Percentiles rank a stretch among this genome's conserved stretches.
These are phyloP conservation scores for Pyrenophora tritici-repentis DNA, from an alignment of 2,329 filamentous ascomycete genomes.

Conservation along the genomic window DNA sequence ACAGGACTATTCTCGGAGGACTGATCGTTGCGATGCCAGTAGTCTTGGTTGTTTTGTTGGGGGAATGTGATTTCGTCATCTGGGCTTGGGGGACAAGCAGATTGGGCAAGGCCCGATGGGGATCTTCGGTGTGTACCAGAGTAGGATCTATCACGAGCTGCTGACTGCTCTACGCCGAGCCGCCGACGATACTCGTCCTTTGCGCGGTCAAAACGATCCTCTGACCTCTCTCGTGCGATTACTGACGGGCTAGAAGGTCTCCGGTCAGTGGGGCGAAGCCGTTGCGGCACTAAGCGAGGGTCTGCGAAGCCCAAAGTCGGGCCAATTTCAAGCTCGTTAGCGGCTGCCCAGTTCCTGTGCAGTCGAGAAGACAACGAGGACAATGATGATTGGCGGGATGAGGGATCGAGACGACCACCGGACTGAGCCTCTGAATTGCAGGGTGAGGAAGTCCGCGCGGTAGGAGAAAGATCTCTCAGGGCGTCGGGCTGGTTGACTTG, in stretches of 20 bases:
- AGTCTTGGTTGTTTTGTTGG: conserved; percentile 37
- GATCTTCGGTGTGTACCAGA: conserved; percentile 32
- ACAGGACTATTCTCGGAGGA: conserved; percentile 51
- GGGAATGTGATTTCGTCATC: conserved; percentile 48
- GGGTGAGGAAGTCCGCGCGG: conserved; percentile 48
- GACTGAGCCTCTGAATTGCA: conserved; percentile 49
- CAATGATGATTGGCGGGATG: conserved; percentile 48
- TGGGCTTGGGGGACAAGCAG: conserved; percentile 54
- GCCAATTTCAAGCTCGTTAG: conserved; percentile 32
- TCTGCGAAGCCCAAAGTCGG: conserved; percentile 24
- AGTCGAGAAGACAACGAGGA: conserved; percentile 46
- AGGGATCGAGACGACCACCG: conserved; percentile 26
- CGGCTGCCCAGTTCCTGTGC: conserved; percentile 28
- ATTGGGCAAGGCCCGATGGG: conserved; percentile 37
- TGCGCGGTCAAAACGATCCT: conserved; percentile 44
- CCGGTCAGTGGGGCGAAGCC: conserved; percentile 2
- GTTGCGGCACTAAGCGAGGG: conserved; percentile 4
- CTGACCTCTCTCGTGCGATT: conserved; percentile 30
- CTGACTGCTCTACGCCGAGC: conserved; percentile 38
- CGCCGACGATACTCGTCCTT: conserved; percentile 48
- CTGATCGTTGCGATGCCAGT: conserved; percentile 34
- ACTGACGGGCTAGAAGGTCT: conserved; percentile 13
- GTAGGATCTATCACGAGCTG: conserved; percentile 31
- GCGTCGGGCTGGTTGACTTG: conserved; percentile 58
- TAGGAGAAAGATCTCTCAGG: conserved; percentile 49